These are phyloP conservation scores for Rhynchospora tenuis DNA, from an alignment of 176 grass and related monocot genomes.

Conservation along the genomic window DNA sequence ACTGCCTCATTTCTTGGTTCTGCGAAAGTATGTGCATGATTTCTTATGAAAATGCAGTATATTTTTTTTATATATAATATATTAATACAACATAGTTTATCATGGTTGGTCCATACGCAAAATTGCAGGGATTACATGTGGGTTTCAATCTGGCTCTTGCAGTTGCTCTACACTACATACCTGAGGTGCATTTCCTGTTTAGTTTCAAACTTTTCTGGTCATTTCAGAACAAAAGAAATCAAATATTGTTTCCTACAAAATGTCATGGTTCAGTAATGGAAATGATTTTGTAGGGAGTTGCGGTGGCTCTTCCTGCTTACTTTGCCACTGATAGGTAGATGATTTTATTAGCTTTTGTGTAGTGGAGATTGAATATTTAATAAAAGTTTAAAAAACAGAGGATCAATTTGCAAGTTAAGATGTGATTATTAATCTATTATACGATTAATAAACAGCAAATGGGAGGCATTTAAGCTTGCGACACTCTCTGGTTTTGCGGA, in stretches of 20 bases:
- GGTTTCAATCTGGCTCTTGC: slow-evolving; percentile 91
- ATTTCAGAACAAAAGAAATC: slow-evolving; percentile 6
- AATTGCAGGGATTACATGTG: slow-evolving; percentile 64
- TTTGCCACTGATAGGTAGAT: slow-evolving; percentile 81
- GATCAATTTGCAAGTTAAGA: neutral
- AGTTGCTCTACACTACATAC: slow-evolving; percentile 96
- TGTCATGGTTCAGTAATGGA: neutral
- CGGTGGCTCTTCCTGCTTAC: slow-evolving; percentile 86
- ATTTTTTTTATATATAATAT: neutral
- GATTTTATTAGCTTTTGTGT: neutral
- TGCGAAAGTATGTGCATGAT: slow-evolving; percentile 36
- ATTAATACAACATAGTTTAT: neutral
- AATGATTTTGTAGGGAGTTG: slow-evolving; percentile 47
- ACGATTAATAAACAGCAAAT: slow-evolving; percentile 71
- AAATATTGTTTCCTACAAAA: neutral
- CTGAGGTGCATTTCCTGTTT: slow-evolving; percentile 50
- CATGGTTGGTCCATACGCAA: neutral
- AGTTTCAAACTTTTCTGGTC: neutral
- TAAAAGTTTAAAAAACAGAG: neutral
- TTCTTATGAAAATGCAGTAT: neutral
- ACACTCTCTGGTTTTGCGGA: slow-evolving; percentile 89
- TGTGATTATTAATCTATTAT: slow-evolving; percentile 19
- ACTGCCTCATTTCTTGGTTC: slow-evolving; percentile 74
- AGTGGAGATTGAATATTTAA: neutral
- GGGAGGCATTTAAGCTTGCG: slow-evolving; percentile 97